Conservation (phyloP, 345 rosid species). For the Gossypium australe region DNA sequence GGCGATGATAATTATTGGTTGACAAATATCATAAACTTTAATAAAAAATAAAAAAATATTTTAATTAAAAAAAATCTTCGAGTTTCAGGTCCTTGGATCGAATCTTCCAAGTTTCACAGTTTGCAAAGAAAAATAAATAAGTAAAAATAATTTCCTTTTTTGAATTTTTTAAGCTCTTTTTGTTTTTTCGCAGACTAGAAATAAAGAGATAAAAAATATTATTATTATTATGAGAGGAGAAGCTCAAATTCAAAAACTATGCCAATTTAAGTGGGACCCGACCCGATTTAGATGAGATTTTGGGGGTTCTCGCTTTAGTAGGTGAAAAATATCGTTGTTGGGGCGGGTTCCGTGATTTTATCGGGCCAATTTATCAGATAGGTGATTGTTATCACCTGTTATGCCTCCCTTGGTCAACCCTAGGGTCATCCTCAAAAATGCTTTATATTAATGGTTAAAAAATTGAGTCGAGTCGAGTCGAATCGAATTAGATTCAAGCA, state of each 20-base stretch:
- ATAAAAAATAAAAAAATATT: neutral
- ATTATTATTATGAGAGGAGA: neutral
- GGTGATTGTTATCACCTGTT: neutral
- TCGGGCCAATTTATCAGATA: neutral
- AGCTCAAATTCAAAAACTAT: neutral
- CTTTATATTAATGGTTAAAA: too few relatives aligned
- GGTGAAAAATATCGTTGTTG: slow-evolving; percentile 7
- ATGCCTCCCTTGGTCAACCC: too few relatives aligned
- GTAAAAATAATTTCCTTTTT: neutral
- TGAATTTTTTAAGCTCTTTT: neutral
- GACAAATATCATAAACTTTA: slow-evolving; percentile 2
- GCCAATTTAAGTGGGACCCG: slow-evolving; percentile 13
- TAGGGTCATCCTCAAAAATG: neutral
- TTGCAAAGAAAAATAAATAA: neutral
- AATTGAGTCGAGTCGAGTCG: rapidly evolving
- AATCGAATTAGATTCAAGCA: too few relatives aligned
- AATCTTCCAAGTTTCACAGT: slow-evolving; percentile 26
- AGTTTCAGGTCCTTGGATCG: slow-evolving; percentile 17
- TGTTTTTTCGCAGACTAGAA: neutral
- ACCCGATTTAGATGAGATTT: neutral
- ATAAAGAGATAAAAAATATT: too few relatives aligned
- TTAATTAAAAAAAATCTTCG: neutral
- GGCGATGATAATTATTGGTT: slow-evolving; percentile 17
- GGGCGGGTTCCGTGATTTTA: neutral
- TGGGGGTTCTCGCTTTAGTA: neutral